A percentile compares a stretch with the other conserved stretches of the same genome.
Conservation (phyloP, 352 stramenopile species). For the Discostella stelligera region DNA sequence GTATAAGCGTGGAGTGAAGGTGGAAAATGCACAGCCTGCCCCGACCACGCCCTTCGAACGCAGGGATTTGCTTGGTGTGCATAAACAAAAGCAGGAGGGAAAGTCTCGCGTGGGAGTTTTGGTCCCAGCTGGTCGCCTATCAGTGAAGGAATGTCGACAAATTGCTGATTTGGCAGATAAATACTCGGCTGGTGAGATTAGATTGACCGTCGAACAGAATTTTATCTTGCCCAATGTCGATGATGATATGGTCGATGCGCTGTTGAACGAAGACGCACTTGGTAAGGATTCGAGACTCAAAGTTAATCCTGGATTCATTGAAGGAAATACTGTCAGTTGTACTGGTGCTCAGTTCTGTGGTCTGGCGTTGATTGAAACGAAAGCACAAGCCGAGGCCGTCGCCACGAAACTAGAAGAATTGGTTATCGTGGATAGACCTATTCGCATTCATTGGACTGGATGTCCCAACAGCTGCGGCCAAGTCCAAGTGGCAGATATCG, state of each 20-base stretch:
- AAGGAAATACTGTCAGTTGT: conserved; percentile 81
- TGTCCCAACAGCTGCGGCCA: conserved; percentile 84
- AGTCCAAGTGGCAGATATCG: conserved; percentile 83
- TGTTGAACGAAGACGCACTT: conserved; percentile 68
- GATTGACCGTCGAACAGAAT: conserved; percentile 86
- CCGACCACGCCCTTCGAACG: conserved; percentile 66
- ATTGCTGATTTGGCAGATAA: conserved; percentile 82
- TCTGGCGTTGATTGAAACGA: conserved; percentile 85
- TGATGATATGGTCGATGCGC: conserved; percentile 62
- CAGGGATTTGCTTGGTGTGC: conserved; percentile 81
- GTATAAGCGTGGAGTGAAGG: conserved; percentile 69
- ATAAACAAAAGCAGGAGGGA: conserved; percentile 80
- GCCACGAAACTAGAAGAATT: conserved; percentile 77
- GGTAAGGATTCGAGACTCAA: conserved; percentile 51
- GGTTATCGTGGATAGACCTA: conserved; percentile 70
- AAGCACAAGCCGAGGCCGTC: conserved; percentile 72
- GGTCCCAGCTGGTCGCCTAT: conserved; percentile 82
- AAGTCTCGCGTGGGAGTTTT: conserved; percentile 82
- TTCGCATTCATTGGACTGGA: conserved; percentile 86
- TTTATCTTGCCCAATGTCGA: conserved; percentile 85
- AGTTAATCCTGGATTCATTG: conserved; percentile 74
- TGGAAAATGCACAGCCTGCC: conserved; percentile 54
- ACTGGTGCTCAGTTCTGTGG: conserved; percentile 86
- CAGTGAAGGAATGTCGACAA: conserved; percentile 69
- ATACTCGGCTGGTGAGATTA: conserved; percentile 82